A percentile compares a stretch with the other conserved stretches of the same genome.
These are phyloP conservation scores for Blastobotrys indianensis DNA, from an alignment of 1,139 yeast genomes.

Conservation along the genomic window DNA sequence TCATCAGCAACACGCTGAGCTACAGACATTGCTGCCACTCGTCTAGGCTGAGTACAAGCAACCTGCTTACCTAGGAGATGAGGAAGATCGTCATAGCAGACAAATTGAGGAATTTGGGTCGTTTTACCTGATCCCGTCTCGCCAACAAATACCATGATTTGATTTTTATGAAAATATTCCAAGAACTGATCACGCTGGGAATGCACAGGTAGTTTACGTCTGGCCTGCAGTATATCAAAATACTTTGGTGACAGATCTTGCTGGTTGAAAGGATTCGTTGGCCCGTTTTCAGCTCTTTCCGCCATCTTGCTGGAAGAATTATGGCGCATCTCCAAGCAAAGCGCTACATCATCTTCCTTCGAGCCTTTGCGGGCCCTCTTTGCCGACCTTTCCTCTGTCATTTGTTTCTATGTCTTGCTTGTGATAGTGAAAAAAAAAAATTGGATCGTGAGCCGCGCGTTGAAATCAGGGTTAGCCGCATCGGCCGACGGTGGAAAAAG, in stretches of 20 bases:
- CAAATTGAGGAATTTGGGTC: constrained; percentile 95
- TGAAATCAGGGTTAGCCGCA: too few relatives aligned
- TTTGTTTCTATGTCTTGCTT: neutral
- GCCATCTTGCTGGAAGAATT: constrained; percentile 74
- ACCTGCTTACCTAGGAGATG: constrained; percentile 72
- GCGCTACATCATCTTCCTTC: constrained; percentile 10
- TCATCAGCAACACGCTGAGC: constrained; percentile 96
- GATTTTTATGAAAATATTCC: constrained; percentile 73
- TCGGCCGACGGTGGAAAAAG: too few relatives aligned
- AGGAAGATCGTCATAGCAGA: constrained; percentile 86
- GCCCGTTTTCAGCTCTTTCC: constrained; percentile 53
- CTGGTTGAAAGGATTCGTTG: constrained; percentile 76
- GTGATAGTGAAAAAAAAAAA: neutral
- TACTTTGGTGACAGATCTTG: constrained; percentile 54
- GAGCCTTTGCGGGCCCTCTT: neutral
- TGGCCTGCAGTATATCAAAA: constrained; percentile 64
- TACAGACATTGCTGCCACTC: constrained; percentile 97
- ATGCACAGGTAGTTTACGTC: constrained; percentile 91
- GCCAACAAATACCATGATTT: constrained; percentile 97
- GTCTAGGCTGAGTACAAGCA: constrained; percentile 96
- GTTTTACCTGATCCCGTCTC: constrained; percentile 99
- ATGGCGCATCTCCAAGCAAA: constrained; percentile 37
- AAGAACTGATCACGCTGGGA: constrained; percentile 87
- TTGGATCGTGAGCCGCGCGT: neutral
- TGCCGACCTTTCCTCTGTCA: neutral